These are phyloP conservation scores for Gnetum montanum DNA, from an alignment of 75 land plant species.

Conservation along the genomic window DNA sequence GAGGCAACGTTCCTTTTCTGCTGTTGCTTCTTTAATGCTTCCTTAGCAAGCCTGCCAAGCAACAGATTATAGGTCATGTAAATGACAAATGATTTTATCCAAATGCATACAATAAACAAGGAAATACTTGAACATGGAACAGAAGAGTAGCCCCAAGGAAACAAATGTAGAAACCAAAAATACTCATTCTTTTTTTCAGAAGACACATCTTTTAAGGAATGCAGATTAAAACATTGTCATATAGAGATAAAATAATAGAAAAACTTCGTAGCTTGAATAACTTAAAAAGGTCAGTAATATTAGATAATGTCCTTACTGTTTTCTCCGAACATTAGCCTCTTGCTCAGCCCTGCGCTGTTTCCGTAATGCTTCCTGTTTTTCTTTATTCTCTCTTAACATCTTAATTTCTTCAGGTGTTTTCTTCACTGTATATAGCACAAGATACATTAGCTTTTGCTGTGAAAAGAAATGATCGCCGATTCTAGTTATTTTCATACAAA, in stretches of 20 bases:
- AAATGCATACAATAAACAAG: background rate
- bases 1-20: background rate
- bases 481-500: too few species aligned
- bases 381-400: conserved; percentile 22
- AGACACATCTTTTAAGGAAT: too few species aligned
- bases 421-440: conserved; percentile 22
- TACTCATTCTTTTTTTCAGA: too few species aligned
- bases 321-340: conserved; percentile 37
- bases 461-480: too few species aligned
- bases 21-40: conserved; percentile 9
- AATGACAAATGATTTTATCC: background rate
- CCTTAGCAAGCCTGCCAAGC: conserved; percentile 13
- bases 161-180: too few species aligned
- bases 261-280: too few species aligned
- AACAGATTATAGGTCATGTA: too few species aligned
- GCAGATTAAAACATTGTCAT: too few species aligned
- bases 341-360: conserved; percentile 52
- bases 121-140: background rate
- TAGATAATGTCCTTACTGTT: conserved; percentile 31
- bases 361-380: conserved; percentile 36
- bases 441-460: too few species aligned
- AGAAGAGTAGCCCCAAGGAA: too few species aligned
- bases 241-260: too few species aligned
- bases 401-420: conserved; percentile 38
- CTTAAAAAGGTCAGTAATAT: too few species aligned